These are phyloP conservation scores for Blepharisma japonicum DNA, from an alignment of 73 alveolate species.

Conservation along the genomic window DNA sequence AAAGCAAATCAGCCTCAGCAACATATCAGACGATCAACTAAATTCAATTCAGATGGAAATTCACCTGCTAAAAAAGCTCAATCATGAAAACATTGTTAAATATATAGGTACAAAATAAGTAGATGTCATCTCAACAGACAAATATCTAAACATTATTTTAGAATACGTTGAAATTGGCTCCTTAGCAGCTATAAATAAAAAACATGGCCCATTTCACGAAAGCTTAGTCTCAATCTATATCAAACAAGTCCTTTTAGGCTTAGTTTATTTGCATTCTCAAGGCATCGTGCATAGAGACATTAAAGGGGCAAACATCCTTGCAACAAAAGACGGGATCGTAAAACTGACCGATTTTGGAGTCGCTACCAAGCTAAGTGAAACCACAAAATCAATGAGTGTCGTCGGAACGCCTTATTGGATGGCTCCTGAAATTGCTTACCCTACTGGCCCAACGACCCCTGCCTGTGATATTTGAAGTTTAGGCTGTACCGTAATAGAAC, in stretches of 20 bases:
- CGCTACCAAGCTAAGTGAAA: conserved; percentile 85
- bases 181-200: conserved; percentile 75
- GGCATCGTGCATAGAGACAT: conserved; percentile 97
- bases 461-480: conserved; percentile 97
- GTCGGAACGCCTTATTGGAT: conserved; percentile 99
- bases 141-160: conserved; percentile 80
- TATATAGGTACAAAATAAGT: conserved; percentile 74
- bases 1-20: conserved; percentile 76
- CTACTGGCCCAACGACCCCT: conserved; percentile 80
- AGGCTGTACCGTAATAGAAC: conserved; percentile 96
- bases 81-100: conserved; percentile 93
- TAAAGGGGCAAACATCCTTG: conserved; percentile 95
- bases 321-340: conserved; percentile 93
- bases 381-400: conserved; percentile 78
- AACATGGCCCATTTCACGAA: conserved; percentile 91
- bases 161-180: conserved; percentile 96
- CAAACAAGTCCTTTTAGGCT: conserved; percentile 91
- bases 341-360: conserved; percentile 98
- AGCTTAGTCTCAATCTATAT: conserved; percentile 87
- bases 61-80: conserved; percentile 79
- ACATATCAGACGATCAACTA: conserved; percentile 72
- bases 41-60: conserved; percentile 85
- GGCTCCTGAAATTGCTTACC: conserved; percentile 99
- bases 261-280: conserved; percentile 89
- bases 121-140: conserved; percentile 89